Evolutionary conservation across 2,329 filamentous ascomycete genomes (phyloP).

Genomic region (Aspergillus proliferans): DNA sequence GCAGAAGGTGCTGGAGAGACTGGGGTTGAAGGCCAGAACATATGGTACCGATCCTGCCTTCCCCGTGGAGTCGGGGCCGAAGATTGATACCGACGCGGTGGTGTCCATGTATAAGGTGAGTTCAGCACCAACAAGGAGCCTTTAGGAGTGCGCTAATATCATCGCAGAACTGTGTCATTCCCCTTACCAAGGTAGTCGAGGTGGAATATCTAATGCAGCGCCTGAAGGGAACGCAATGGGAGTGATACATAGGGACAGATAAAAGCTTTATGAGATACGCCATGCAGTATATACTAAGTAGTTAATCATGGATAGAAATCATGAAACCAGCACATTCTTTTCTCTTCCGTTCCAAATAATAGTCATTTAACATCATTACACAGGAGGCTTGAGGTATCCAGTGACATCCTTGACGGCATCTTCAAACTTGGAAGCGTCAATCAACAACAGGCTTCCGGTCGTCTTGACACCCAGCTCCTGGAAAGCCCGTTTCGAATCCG

Average conservation of each 20-base stretch:
- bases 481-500: constrained; percentile 90
- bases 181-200: constrained; percentile 95
- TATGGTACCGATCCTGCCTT: constrained; percentile 85
- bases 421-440: constrained; percentile 72
- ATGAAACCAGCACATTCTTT: constrained; percentile 3
- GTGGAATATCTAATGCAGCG: constrained; percentile 98
- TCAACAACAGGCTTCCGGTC: constrained; percentile 75
- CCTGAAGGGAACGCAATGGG: constrained; percentile 52
- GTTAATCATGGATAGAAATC: constrained; percentile 1
- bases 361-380: constrained; percentile 21
- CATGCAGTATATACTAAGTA: background rate
- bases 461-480: constrained; percentile 86
- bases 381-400: constrained; percentile 61
- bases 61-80: constrained; percentile 44
- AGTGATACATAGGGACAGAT: constrained; percentile 19
- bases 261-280: background rate
- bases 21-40: constrained; percentile 82
- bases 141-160: background rate
- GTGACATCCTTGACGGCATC: constrained; percentile 68
- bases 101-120: constrained; percentile 71
- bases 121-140: constrained; percentile 1
- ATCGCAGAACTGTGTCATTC: constrained; percentile 69
- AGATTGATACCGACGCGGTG: constrained; percentile 89
- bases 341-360: background rate
- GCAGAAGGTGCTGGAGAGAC: constrained; percentile 78